Evolutionary conservation across 2,329 filamentous ascomycete species (phyloP).

Genomic region (Diaporthe amygdali): DNA sequence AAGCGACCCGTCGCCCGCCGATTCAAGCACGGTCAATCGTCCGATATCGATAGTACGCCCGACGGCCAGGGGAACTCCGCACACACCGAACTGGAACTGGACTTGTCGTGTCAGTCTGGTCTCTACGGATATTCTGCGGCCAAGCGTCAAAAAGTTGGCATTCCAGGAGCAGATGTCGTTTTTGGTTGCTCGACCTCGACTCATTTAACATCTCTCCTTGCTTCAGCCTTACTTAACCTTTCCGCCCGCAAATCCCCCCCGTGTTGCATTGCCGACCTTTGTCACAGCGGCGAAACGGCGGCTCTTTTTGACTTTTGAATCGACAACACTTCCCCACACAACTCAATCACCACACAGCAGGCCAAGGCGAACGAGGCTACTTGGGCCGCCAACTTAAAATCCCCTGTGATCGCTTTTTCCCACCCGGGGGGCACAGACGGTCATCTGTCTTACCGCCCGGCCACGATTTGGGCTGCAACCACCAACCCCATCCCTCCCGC

Average conservation of each 20-base stretch:
- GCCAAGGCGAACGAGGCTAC: not conserved
- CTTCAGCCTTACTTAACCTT: conserved; percentile 1
- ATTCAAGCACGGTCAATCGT: not conserved
- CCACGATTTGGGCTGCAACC: conserved; percentile 15
- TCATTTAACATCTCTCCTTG: conserved; percentile 1
- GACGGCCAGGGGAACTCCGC: conserved; percentile 7
- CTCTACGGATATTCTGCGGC: not conserved
- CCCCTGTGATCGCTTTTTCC: not conserved
- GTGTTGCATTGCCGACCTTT: conserved; percentile 9
- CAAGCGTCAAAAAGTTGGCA: conserved; percentile 11
- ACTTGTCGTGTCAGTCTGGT: not conserved
- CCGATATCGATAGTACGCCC: conserved; percentile 7
- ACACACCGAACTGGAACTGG: not conserved
- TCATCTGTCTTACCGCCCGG: conserved; percentile 13
- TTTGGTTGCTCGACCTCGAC: conserved; percentile 14
- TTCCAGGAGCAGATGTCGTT: not conserved
- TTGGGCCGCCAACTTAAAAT: not conserved
- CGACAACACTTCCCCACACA: not conserved
- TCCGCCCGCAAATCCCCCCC: not conserved
- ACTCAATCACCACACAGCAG: not conserved
- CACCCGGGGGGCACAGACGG: not conserved
- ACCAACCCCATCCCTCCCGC: conserved; percentile 16
- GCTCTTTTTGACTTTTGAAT: conserved; percentile 3
- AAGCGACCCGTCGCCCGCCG: not conserved
- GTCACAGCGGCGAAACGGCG: conserved; percentile 13